phyloP scores from a whole-genome alignment of 148 eudicot genomes.

The Gaultheria prostrata region DNA sequence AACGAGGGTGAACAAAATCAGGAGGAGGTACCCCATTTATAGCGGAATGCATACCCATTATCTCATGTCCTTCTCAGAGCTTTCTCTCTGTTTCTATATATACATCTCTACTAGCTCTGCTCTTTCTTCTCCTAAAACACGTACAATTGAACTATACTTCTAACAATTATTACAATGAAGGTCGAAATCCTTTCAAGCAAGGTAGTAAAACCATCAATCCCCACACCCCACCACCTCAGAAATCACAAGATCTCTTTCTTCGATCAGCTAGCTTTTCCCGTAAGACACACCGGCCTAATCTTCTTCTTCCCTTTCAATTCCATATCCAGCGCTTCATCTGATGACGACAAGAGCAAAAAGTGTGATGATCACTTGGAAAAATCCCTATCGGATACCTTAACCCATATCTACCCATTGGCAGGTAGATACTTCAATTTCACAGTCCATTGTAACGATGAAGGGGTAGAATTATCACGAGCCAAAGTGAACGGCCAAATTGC shows the following conservation, averaged over 20 bases:
- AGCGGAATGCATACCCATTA: no score
- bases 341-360: background rate
- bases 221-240: slow-evolving; percentile 11
- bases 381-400: slow-evolving; percentile 5
- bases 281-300: background rate
- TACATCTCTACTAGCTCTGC: no score
- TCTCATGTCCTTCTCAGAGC: no score
- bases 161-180: slow-evolving; percentile 10
- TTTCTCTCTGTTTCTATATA: no score
- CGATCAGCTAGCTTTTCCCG: slow-evolving; percentile 14
- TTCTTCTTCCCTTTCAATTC: background rate
- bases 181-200: slow-evolving; percentile 18
- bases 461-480: background rate
- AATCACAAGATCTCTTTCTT: background rate
- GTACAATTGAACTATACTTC: no score
- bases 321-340: background rate
- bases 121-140: no score
- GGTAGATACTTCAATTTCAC: background rate
- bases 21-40: no score
- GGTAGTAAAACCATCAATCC: slow-evolving; percentile 12
- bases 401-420: slow-evolving; percentile 12
- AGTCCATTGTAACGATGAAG: slow-evolving; percentile 10
- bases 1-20: no score
- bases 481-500: background rate
- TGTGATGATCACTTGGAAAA: background rate